phyloP scores from a whole-genome alignment of 2,329 filamentous ascomycete species.

The Tricladium varicosporioides region DNA sequence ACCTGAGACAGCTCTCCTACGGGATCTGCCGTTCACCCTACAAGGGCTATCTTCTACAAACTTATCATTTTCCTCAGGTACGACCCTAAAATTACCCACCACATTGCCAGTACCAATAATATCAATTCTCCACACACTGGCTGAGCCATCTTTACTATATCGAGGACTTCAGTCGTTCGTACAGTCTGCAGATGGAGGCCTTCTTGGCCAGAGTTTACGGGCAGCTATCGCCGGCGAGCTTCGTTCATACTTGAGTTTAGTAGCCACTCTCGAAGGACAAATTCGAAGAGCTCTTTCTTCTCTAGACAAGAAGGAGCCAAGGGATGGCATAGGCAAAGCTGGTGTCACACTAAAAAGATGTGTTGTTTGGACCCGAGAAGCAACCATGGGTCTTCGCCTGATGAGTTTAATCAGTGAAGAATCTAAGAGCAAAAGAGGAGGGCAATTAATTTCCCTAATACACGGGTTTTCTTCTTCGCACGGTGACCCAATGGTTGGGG shows the following conservation, averaged over 20 bases:
- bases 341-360: constrained; percentile 94
- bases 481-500: constrained; percentile 90
- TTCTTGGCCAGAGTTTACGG: constrained; percentile 89
- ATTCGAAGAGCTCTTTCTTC: constrained; percentile 78
- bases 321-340: constrained; percentile 74
- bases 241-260: constrained; percentile 82
- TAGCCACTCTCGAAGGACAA: constrained; percentile 89
- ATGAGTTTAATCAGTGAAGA: constrained; percentile 95
- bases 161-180: constrained; percentile 77
- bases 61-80: constrained; percentile 69
- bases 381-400: constrained; percentile 89
- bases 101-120: constrained; percentile 81
- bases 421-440: constrained; percentile 79
- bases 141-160: constrained; percentile 93
- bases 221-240: constrained; percentile 84
- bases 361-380: constrained; percentile 95
- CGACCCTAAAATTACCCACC: constrained; percentile 71
- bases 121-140: constrained; percentile 82
- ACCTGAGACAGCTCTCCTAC: constrained; percentile 63
- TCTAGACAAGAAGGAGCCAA: constrained; percentile 65
- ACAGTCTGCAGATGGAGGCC: constrained; percentile 73
- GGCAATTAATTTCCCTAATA: constrained; percentile 89
- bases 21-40: constrained; percentile 87
- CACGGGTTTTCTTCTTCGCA: constrained; percentile 92
- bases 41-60: constrained; percentile 89